Evolutionary conservation across 768 basidiomycete genomes (phyloP).

Genomic region (Candolleomyces efflorescens): DNA sequence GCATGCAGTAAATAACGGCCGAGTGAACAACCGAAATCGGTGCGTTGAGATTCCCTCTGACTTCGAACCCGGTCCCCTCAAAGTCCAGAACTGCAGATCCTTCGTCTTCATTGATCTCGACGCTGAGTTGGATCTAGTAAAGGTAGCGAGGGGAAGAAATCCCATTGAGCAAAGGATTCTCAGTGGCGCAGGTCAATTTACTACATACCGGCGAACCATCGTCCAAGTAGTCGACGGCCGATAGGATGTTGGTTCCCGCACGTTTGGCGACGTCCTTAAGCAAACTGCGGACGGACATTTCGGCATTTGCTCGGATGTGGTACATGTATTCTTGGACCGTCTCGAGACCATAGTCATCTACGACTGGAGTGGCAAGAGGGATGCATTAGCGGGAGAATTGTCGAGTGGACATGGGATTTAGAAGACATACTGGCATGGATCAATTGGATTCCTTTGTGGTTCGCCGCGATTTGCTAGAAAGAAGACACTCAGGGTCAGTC

Average conservation of each 20-base stretch:
- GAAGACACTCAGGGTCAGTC: conserved; percentile 3
- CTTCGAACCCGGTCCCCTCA: conserved; percentile 76
- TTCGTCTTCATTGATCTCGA: conserved; percentile 68
- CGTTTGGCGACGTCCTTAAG: conserved; percentile 71
- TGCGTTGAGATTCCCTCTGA: conserved; percentile 80
- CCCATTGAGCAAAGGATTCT: neutral
- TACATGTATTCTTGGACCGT: conserved; percentile 94
- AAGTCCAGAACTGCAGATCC: conserved; percentile 88
- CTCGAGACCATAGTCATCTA: conserved; percentile 79
- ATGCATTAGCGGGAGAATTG: conserved; percentile 9
- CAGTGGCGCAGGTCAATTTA: neutral
- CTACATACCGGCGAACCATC: conserved; percentile 77
- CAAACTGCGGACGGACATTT: conserved; percentile 78
- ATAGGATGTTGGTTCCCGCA: conserved; percentile 58
- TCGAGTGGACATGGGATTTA: neutral
- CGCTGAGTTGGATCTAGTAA: conserved; percentile 62
- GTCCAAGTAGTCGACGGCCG: conserved; percentile 80
- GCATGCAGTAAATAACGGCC: conserved; percentile 86
- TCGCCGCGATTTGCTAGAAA: conserved; percentile 85
- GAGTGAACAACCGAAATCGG: conserved; percentile 86
- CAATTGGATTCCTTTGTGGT: conserved; percentile 86
- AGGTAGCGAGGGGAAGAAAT: neutral
- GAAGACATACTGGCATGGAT: conserved; percentile 64
- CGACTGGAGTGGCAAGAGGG: conserved; percentile 42
- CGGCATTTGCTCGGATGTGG: conserved; percentile 87